Percentiles rank a stretch among this genome's conserved stretches.
These are phyloP conservation scores for Prunus armeniaca DNA, from an alignment of 306 rosid species.

Conservation along the genomic window DNA sequence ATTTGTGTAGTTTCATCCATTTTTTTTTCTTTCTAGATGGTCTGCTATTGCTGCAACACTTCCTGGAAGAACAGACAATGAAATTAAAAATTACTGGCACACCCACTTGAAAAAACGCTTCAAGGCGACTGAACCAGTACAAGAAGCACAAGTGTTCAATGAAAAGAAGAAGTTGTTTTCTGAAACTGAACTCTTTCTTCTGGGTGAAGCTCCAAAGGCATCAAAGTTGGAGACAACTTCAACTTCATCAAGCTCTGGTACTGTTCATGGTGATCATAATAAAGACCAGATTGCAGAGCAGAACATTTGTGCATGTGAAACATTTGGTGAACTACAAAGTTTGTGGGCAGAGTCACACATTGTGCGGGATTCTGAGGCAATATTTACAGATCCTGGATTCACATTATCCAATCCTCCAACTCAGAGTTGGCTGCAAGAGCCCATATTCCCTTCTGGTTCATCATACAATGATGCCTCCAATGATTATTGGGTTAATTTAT, in stretches of 20 bases:
- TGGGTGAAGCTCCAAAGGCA: not conserved
- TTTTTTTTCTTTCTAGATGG: slow-evolving; percentile 24
- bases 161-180: not conserved
- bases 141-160: not conserved
- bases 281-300: not conserved
- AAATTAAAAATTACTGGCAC: slow-evolving; percentile 42
- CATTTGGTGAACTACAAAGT: slow-evolving; percentile 23
- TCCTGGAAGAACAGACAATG: slow-evolving; percentile 44
- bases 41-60: slow-evolving; percentile 39
- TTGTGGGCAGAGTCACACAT: slow-evolving; percentile 6
- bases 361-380: not conserved
- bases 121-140: not conserved
- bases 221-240: not conserved
- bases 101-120: slow-evolving; percentile 28
- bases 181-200: not conserved
- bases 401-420: not conserved
- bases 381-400: not conserved
- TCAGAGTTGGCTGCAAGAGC: slow-evolving; percentile 19
- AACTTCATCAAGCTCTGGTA: not conserved
- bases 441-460: slow-evolving; percentile 7
- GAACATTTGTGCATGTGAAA: not conserved
- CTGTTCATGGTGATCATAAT: not conserved
- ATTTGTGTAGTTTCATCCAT: not conserved
- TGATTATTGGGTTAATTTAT: slow-evolving; percentile 15
- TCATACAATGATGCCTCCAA: not conserved